A percentile compares a stretch with the other conserved stretches of the same genome.
Conservation (phyloP, 2,329 filamentous ascomycete species). For the Aspergillus quadrilineatus region DNA sequence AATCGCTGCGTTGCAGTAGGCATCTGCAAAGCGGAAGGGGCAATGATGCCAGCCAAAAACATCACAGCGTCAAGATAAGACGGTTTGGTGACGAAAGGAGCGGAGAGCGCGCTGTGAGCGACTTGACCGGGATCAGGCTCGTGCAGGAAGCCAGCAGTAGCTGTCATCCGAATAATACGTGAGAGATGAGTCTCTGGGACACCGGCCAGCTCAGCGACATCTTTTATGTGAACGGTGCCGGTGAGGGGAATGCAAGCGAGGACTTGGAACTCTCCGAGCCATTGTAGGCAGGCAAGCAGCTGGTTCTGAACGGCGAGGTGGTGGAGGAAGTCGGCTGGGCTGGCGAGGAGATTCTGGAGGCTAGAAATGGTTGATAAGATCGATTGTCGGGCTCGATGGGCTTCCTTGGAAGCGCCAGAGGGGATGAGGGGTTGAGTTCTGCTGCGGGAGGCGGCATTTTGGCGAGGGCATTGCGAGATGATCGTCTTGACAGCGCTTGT, state of each 20-base stretch:
- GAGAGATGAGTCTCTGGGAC: conserved; percentile 41
- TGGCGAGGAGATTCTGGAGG: conserved; percentile 2
- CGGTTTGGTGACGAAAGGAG: conserved; percentile 36
- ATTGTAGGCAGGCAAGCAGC: conserved; percentile 43
- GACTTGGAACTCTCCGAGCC: conserved; percentile 48
- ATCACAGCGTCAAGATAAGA: conserved; percentile 39
- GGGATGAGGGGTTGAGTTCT: not conserved
- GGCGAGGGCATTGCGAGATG: not conserved
- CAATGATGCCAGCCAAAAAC: conserved; percentile 39
- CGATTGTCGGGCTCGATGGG: conserved; percentile 4
- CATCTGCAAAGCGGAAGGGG: conserved; percentile 40
- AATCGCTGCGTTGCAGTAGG: conserved; percentile 26
- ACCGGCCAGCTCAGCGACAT: conserved; percentile 44
- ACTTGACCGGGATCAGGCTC: conserved; percentile 35
- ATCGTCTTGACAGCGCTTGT: conserved; percentile 2
- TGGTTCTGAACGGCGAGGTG: conserved; percentile 28
- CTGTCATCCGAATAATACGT: conserved; percentile 38
- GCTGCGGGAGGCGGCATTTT: not conserved
- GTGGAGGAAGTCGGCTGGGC: conserved; percentile 26
- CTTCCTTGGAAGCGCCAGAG: conserved; percentile 1
- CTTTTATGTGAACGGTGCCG: conserved; percentile 37
- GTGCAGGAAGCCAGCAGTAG: conserved; percentile 37
- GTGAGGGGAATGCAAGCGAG: conserved; percentile 46
- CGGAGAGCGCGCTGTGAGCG: conserved; percentile 42
- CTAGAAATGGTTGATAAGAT: not conserved